Percentiles rank a stretch among this genome's conserved stretches.
phyloP scores from a whole-genome alignment of 106 monocot species.

The Platanthera zijinensis region DNA sequence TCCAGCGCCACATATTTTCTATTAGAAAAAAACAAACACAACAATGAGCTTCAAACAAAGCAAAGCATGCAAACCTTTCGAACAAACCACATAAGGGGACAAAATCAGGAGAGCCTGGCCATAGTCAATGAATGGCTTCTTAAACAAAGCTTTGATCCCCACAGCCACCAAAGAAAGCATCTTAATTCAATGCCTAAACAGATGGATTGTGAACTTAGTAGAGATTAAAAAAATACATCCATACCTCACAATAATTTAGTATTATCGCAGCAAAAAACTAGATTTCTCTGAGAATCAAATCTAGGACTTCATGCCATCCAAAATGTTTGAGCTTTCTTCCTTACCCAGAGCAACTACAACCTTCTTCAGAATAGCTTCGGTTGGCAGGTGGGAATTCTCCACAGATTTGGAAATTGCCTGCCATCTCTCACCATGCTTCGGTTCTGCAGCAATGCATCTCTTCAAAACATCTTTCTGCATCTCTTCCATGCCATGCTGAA shows the following conservation, averaged over 20 bases:
- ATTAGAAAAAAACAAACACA: no score
- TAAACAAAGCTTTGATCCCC: no score
- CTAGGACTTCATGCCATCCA: conserved; percentile 26
- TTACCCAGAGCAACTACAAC: conserved; percentile 63
- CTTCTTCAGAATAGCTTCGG: conserved; percentile 84
- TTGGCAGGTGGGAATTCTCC: conserved; percentile 80
- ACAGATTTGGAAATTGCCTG: conserved; percentile 78
- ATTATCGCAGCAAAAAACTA: neutral
- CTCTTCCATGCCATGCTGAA: conserved; percentile 90
- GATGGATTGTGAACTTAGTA: neutral
- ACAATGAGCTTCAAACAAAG: no score
- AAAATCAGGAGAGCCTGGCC: no score
- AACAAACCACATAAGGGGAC: no score
- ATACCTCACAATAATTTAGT: neutral
- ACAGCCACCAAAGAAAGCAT: neutral
- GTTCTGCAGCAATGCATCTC: conserved; percentile 79
- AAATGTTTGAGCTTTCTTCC: conserved; percentile 47
- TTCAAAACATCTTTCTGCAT: conserved; percentile 72
- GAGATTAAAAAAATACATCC: neutral
- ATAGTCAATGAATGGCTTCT: no score
- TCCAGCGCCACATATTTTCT: no score
- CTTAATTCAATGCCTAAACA: neutral
- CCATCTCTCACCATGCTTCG: conserved; percentile 96
- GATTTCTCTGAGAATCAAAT: neutral
- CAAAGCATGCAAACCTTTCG: no score